Conservation (phyloP, 331 rosid genomes). For the Malus hybrid region DNA sequence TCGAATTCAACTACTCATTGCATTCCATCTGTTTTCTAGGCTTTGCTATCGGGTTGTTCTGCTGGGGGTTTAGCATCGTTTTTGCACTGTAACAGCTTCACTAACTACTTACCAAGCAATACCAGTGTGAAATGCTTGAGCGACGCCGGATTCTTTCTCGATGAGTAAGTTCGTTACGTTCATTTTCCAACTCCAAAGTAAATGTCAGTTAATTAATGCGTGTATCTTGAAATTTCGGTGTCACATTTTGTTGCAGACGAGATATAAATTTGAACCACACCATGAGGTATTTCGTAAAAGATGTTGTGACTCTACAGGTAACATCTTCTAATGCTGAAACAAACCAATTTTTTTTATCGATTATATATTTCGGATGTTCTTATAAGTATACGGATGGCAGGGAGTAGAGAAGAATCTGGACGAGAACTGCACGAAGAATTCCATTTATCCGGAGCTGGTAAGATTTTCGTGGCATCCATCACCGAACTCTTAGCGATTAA, state of each 20-base stretch:
- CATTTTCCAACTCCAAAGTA: not conserved
- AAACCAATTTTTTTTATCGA: not conserved
- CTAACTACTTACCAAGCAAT: constrained; percentile 53
- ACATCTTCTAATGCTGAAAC: not conserved
- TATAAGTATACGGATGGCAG: constrained; percentile 2
- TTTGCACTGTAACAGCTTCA: constrained; percentile 71
- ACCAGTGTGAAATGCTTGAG: constrained; percentile 80
- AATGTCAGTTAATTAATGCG: not conserved
- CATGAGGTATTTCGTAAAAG: not conserved
- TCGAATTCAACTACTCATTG: not conserved
- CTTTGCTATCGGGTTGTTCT: constrained; percentile 93
- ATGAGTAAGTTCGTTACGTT: constrained; percentile 10
- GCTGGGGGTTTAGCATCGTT: constrained; percentile 95
- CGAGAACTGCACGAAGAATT: constrained; percentile 49
- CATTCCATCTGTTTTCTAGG: constrained; percentile 14
- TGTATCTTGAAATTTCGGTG: not conserved
- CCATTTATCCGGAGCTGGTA: constrained; percentile 40
- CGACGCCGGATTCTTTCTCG: constrained; percentile 96
- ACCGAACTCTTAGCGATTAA: not conserved
- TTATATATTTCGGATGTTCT: not conserved
- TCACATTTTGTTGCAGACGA: not conserved
- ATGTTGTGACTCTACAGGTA: constrained; percentile 52
- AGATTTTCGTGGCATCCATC: not conserved
- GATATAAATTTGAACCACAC: not conserved
- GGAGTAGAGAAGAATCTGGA: constrained; percentile 64